Base-by-base conservation (phyloP, 1,139 yeast species). In the Hemisphaericaspora xylofermentans region DNA sequence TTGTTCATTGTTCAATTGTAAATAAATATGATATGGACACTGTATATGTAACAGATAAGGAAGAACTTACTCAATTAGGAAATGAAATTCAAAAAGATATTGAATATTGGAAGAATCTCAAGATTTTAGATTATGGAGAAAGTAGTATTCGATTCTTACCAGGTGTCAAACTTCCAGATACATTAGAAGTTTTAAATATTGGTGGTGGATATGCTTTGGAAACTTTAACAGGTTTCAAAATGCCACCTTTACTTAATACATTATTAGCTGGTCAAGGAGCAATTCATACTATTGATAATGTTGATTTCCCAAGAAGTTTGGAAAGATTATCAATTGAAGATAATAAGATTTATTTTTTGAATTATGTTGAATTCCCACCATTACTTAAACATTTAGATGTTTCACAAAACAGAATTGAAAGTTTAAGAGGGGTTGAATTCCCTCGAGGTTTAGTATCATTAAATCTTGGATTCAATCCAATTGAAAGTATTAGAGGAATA, bases 201-300 rank as follows among this genome's bases (percentile, higher is more conserved):
- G 71, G 73, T 10, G 76, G 76, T 8, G 69, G 74, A 1, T 58
- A 58, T 39, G 65, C 73, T 2, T 55, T 72, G 39, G 74, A 69
- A 40, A 63, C 75, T 1, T 60, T 72, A 35, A 54, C 68, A 3
- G 76, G 75, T 10, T 67, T 72, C 50, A 64, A 66, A 36, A 61
- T 72, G 57, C 77, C 78, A 0, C 51, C 58, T 1, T 54, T 57
- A n/a, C 52, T 72, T 25, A 57, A 54, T 33, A 47, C 53, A 2
- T 57, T 72, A 24, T 53, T 61, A 32, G 75, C 71, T 6, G 59
- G 64, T 14, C 63, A 61, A 41, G 69, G 73, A 18, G 58, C 66
- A 2, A 58, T 72, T 14, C 58, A 63, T 33, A 60, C 64, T 16
- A 63, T 71, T 16, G 75, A 71, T 44, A 63, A 66, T 44, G 57